Evolutionary conservation across 345 rosid genomes (phyloP), one percentile per base, ranked within the genome.

Genomic region (Reutealis trisperma): DNA sequence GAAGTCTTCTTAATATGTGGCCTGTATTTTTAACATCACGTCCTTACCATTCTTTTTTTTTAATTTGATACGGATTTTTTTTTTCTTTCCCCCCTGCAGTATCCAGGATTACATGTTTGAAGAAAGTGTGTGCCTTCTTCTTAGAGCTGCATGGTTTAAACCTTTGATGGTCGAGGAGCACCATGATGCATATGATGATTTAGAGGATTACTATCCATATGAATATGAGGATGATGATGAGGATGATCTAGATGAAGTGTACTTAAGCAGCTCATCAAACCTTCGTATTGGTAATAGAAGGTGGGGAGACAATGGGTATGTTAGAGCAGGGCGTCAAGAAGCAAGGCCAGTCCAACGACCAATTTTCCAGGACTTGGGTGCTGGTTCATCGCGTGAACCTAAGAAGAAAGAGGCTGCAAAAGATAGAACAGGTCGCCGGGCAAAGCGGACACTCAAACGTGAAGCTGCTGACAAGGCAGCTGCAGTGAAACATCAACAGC

Each of bases 271-370:
- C 65, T 86, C 89, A 1, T 77, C 93, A 14, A 88, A 82, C 77
- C 82, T 90, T 65, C 88, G 96, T 30, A 85, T 93, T 7, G 97
- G 98, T 22, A 95, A 93, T 67, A 79, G 98, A 25, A 88, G 97
- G 76, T 93, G 98, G 99, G 99, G 99, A 42, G 96, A 93, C 79
- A 95, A 91, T 72, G 97, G 98, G 30, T 93, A 86, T 65, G 98
- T 95, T 54, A 87, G 96, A 78, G 86, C 89, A 24, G 99, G 98
- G 19, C 92, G 87, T 45, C 96, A 86, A 80, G 94, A 95, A 90
- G 97, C 93, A 57, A 89, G 94, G 80, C 99, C 94, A 25, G 88
- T 81, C 18, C 55, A 58, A 58, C 84, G 76, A 54, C 75, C 86
- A 52, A 82, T 74, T 63, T 63, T 47, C 68, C 88, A 80, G 63